Evolutionary conservation across 805 yeast species (phyloP), one percentile per base, ranked within the genome.

Genomic region (Zygoascus ofunaensis): DNA sequence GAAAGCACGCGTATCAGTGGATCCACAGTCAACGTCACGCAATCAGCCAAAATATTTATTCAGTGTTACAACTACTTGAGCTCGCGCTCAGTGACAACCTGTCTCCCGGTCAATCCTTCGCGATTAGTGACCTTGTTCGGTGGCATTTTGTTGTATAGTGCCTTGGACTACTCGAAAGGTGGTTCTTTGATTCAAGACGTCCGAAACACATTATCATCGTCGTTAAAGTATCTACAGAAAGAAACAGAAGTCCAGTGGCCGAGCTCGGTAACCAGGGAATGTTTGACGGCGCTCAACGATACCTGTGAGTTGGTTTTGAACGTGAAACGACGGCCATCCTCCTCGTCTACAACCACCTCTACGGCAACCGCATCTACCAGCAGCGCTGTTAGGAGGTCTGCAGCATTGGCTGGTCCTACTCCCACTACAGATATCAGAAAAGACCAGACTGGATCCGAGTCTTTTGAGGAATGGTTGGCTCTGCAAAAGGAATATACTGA

Each of bases 111-210:
- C 26, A 56, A 55, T 46, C 51, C 53, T 32, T 44, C 63, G 1
- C 46, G 59, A 34, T 35, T 49, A 7, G 44, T 52, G 12, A 44
- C 58, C 4, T 44, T 50, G 15, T 43, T 51, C 19, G 55, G 61
- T 28, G 42, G 61, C 7, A 45, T 61, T 26, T 52, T 63, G 22
- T 47, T 64, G 21, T 63, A 56, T 50, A 87, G 94, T 14, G 76
- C 87, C 0, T 66, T 87, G 45, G 95, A 87, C 50, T 86, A 84
- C 57, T 79, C 85, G 2, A 77, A 85, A 57, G 87, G 87, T 33
- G 95, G 95, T 0, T 79, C 90, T 1, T 62, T 87, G 44, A 79
- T 80, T 57, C 83, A 77, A 56, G 87, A 80, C 42, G 77, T 80
- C 57, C 81, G 77, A 51, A 69, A 63, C 28, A 63, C 83, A 39